These are phyloP conservation scores for Penicillium frequentans DNA, from an alignment of 2,329 filamentous ascomycete genomes.

Conservation along the genomic window DNA sequence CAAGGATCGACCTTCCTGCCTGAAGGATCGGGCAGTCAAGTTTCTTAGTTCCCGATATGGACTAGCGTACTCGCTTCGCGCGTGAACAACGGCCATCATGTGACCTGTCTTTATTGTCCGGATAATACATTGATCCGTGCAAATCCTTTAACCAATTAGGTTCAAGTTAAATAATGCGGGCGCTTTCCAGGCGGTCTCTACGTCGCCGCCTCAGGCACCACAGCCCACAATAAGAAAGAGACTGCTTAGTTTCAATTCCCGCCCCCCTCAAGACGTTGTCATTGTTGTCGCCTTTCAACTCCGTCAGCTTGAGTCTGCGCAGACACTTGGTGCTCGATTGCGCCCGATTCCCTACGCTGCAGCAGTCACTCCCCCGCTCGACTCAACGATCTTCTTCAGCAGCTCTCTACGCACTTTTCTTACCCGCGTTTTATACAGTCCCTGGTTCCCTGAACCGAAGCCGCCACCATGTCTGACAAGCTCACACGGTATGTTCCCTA, in stretches of 20 bases:
- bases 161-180: slow-evolving; percentile 19
- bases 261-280: slow-evolving; percentile 13
- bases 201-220: slow-evolving; percentile 21
- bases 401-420: slow-evolving; percentile 8
- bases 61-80: slow-evolving; percentile 23
- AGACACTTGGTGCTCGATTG: slow-evolving; percentile 23
- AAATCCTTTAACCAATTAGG: slow-evolving; percentile 18
- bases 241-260: slow-evolving; percentile 21
- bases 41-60: slow-evolving; percentile 2
- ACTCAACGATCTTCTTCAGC: not conserved
- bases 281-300: slow-evolving; percentile 16
- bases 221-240: slow-evolving; percentile 26
- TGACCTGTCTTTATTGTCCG: not conserved
- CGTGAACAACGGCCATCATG: slow-evolving; percentile 13
- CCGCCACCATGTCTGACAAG: slow-evolving; percentile 78
- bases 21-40: slow-evolving; percentile 28
- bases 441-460: slow-evolving; percentile 21
- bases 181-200: slow-evolving; percentile 8
- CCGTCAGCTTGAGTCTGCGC: slow-evolving; percentile 19
- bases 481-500: slow-evolving; percentile 74
- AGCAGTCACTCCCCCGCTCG: slow-evolving; percentile 5
- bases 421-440: slow-evolving; percentile 13
- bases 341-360: slow-evolving; percentile 12
- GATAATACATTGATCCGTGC: slow-evolving; percentile 1
- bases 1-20: slow-evolving; percentile 26